Percentiles rank a stretch among this genome's conserved stretches.
These are phyloP conservation scores for Gossypium ekmanianum DNA, from an alignment of 345 rosid species.

Conservation along the genomic window DNA sequence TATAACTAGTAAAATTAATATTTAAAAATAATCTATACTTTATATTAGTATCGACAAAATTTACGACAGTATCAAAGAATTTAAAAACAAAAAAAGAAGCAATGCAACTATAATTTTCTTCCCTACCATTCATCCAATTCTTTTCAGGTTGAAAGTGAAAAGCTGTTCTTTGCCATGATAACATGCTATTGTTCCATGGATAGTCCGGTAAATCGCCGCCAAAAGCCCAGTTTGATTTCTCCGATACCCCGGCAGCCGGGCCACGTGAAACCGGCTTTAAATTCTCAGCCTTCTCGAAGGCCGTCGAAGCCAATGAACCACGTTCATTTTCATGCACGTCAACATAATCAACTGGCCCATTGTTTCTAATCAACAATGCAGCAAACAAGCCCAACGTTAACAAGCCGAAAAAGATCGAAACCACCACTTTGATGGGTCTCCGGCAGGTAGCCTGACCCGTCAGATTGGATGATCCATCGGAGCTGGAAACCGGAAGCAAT, in stretches of 20 bases:
- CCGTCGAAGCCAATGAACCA: not conserved
- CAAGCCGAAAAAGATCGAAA: conserved; percentile 27
- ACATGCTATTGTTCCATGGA: conserved; percentile 73
- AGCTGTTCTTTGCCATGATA: conserved; percentile 89
- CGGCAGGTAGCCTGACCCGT: conserved; percentile 16
- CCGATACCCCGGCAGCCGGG: conserved; percentile 62
- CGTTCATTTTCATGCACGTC: not conserved
- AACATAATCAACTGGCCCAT: not conserved
- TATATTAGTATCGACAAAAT: too few relatives aligned
- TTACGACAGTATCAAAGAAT: too few relatives aligned
- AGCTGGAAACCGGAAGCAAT: conserved; percentile 11
- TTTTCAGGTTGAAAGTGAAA: conserved; percentile 90
- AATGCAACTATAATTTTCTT: not conserved
- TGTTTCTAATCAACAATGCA: conserved; percentile 15
- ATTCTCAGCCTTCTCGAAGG: not conserved
- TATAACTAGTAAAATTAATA: not conserved
- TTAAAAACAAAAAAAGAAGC: too few relatives aligned
- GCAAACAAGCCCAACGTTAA: conserved; percentile 33
- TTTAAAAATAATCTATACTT: too few relatives aligned
- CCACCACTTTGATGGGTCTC: conserved; percentile 20
- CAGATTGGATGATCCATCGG: conserved; percentile 10
- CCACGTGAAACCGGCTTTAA: conserved; percentile 39
- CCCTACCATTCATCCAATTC: conserved; percentile 94
- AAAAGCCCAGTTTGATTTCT: conserved; percentile 41
- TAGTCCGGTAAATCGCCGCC: conserved; percentile 25